Evolutionary conservation across 2,329 filamentous ascomycete genomes (phyloP), one percentile per base, ranked within the genome.

Genomic region (Verticillium tricorpus): DNA sequence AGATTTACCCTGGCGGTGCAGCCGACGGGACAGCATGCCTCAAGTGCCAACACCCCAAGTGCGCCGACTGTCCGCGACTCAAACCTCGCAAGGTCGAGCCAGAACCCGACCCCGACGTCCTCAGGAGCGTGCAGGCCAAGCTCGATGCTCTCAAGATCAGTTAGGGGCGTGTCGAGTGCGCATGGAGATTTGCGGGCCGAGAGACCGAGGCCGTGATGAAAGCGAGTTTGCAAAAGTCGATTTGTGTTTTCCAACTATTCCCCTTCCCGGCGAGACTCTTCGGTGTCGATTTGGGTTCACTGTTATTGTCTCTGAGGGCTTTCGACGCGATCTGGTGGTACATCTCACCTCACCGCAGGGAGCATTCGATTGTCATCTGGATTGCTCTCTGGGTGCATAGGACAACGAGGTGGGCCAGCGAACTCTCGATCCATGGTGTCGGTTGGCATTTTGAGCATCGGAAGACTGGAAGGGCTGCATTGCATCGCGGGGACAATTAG

Each of bases 1-100:
- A 80, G 19, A 78, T 85, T 50, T 89, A 86, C 71, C 80, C 81
- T 0, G 70, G 76, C 1, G 73, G 78, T 25, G 78, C 82, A 2
- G 76, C 81, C 3, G 77, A 85, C 52, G 82, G 82, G 7, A 79
- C 79, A 6, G 75, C 76, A 39, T 92, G 89, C 76, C 73, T 74
- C 56, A 82, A 81, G 17, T 92, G 89, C 69, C 78, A 80, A 1
- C 83, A 89, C 68, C 74, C 80, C 63, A 86, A 87, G 66, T 88
- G 88, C 68, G 74, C 79, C 2, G 76, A 80, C 60, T 91, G 88
- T 69, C 80, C 80, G 17, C 80, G 89, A 58, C 78, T 81, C 63
- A 82, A 81, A 61, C 83, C 85, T 15, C 84, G 82, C 67, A 87
- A 84, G 69, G 80, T 86, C 32, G 85, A 89, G 60, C 84, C 83